Conservation (phyloP, 805 yeast genomes). For the Candida ovalis region DNA sequence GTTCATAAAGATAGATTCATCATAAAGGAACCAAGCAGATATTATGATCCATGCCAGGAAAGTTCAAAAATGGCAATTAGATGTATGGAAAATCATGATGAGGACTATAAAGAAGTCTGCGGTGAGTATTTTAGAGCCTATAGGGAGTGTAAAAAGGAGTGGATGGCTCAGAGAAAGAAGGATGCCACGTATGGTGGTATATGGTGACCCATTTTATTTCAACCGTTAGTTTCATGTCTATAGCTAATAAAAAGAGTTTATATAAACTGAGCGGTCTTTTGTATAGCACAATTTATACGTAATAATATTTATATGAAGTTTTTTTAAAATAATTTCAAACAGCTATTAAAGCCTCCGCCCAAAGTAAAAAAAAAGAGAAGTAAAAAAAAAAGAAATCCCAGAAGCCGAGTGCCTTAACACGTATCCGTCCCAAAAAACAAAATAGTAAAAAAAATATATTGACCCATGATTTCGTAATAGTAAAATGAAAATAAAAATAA, state of each 20-base stretch:
- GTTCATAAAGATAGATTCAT: slow-evolving; percentile 67
- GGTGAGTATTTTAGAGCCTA: slow-evolving; percentile 88
- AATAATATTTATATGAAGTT: no score
- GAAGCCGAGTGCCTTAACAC: background rate
- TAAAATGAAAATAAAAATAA: background rate
- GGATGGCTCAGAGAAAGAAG: slow-evolving; percentile 41
- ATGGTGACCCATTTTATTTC: slow-evolving; percentile 19
- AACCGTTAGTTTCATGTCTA: background rate
- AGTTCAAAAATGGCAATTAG: slow-evolving; percentile 81
- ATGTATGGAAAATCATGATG: slow-evolving; percentile 76
- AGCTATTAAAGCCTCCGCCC: no score
- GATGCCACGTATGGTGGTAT: slow-evolving; percentile 28
- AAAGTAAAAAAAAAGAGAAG: background rate
- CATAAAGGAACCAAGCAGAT: slow-evolving; percentile 75
- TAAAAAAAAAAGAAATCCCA: background rate
- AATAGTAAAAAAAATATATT: background rate
- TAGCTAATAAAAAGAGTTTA: background rate
- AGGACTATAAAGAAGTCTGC: slow-evolving; percentile 61
- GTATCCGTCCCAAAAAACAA: background rate
- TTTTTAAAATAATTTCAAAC: no score
- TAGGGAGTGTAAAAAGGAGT: slow-evolving; percentile 82
- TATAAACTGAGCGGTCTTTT: no score
- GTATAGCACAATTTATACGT: no score
- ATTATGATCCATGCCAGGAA: slow-evolving; percentile 90
- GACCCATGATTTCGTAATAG: background rate